A percentile compares a stretch with the other conserved stretches of the same genome.
Conservation (phyloP, 1,284 basidiomycete species). For the Puccinia hordei region DNA sequence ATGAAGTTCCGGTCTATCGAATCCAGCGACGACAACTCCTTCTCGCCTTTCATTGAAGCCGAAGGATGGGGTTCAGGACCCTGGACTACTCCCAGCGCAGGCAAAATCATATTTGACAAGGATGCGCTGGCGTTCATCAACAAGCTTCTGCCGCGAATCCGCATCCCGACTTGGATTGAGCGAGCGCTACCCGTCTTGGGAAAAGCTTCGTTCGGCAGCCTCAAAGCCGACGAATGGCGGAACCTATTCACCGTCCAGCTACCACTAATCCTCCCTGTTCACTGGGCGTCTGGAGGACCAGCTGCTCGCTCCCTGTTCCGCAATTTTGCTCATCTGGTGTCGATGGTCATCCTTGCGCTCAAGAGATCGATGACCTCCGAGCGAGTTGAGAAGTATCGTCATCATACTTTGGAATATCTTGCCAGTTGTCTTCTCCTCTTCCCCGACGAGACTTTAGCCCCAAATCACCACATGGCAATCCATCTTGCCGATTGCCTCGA, state of each 20-base stretch:
- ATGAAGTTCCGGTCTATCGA: slow-evolving; percentile 18
- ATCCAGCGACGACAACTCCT: slow-evolving; percentile 25
- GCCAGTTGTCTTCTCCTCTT: slow-evolving; percentile 22
- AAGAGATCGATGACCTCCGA: slow-evolving; percentile 19
- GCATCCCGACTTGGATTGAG: slow-evolving; percentile 35
- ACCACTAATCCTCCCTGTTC: slow-evolving; percentile 21
- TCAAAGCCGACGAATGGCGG: slow-evolving; percentile 45
- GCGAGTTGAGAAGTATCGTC: slow-evolving; percentile 4
- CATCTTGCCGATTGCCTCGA: slow-evolving; percentile 41
- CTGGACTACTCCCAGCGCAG: slow-evolving; percentile 22
- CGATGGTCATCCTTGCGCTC: slow-evolving; percentile 25
- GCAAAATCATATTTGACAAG: slow-evolving; percentile 34
- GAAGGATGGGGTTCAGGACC: slow-evolving; percentile 9
- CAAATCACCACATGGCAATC: slow-evolving; percentile 49
- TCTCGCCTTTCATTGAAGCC: slow-evolving; percentile 8
- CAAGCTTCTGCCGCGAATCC: not conserved
- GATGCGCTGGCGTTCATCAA: slow-evolving; percentile 14
- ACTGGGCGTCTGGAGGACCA: slow-evolving; percentile 3
- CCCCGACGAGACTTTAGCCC: not conserved
- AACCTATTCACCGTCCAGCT: slow-evolving; percentile 43
- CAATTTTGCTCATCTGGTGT: slow-evolving; percentile 37
- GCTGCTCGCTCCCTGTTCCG: not conserved
- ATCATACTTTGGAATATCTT: slow-evolving; percentile 25
- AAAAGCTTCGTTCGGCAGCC: slow-evolving; percentile 29
- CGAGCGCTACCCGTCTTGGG: slow-evolving; percentile 36